Evolutionary conservation across 2,329 filamentous ascomycete genomes (phyloP), one percentile per base, ranked within the genome.

Genomic region (Colletotrichum nymphaeae): DNA sequence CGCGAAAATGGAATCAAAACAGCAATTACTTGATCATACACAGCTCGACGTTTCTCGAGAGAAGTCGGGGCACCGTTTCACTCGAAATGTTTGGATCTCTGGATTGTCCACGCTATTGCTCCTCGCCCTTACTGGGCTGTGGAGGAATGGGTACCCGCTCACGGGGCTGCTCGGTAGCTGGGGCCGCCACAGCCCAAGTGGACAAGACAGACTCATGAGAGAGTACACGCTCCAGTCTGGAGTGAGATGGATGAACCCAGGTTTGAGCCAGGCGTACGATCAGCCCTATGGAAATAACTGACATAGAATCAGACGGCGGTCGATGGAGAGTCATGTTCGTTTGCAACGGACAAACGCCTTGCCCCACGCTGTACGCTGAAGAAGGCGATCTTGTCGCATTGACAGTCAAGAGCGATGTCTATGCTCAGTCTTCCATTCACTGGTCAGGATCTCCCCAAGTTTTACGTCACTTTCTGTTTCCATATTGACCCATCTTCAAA

Each of bases 311-410:
- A 72, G 69, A 72, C 55, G 69, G 69, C 22, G 69, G 69, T 42
- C 69, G 69, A 24, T 72, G 69, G 69, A 72, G 69, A 26, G 65
- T 72, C 6, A 69, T 69, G 65, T 72, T 63, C 22, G 65, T 69
- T 26, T 72, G 69, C 52, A 63, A 72, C 30, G 69, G 69, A 52
- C 57, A 72, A 53, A 69, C 65, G 24, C 69, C 69, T 42, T 72
- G 69, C 37, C 69, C 69, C 11, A 72, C 69, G 19, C 35, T 72
- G 19, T 58, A 69, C 37, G 65, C 65, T 3, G 58, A 72, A n/a
- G 65, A 72, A 32, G 65, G 69, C 3, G 69, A 72, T 19, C 9
- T 72, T 4, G 69, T 72, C 2, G 53, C 68, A 42, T 32, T 72
- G 58, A 69, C 37, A 16, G 65, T 72, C 22, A 63, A 69, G 53